Conservation (phyloP, 2,329 filamentous ascomycete species). For the Magnaporthiopsis rhizophila region DNA sequence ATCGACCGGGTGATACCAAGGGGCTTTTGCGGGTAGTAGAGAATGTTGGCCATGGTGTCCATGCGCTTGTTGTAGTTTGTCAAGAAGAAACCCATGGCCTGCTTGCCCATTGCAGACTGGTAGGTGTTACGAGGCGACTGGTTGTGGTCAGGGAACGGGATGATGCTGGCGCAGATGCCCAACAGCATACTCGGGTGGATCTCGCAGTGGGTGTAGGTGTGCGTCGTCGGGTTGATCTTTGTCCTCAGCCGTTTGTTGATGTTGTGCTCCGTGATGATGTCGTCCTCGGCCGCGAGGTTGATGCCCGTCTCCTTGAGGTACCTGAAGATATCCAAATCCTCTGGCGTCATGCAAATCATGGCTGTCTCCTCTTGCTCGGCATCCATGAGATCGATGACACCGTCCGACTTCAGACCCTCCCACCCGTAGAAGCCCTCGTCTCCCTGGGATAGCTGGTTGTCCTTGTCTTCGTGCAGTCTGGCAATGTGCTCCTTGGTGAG, state of each 20-base stretch:
- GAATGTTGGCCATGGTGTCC: constrained; percentile 99
- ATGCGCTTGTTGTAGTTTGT: constrained; percentile 96
- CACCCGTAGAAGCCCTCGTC: constrained; percentile 67
- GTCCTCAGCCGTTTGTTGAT: constrained; percentile 84
- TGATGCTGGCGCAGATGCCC: constrained; percentile 97
- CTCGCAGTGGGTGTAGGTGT: constrained; percentile 96
- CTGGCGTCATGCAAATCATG: constrained; percentile 99
- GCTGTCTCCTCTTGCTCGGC: constrained; percentile 97
- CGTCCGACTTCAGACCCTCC: constrained; percentile 74
- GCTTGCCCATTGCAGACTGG: constrained; percentile 99
- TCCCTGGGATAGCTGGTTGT: constrained; percentile 57
- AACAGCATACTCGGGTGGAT: constrained; percentile 99
- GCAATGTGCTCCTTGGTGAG: constrained; percentile 76
- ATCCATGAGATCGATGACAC: constrained; percentile 92
- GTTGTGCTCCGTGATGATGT: constrained; percentile 58
- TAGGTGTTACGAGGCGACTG: constrained; percentile 98
- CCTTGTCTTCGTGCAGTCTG: constrained; percentile 56
- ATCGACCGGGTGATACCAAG: constrained; percentile 93
- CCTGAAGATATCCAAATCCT: constrained; percentile 77
- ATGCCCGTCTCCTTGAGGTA: constrained; percentile 53
- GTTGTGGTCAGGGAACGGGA: constrained; percentile 99
- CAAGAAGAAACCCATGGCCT: constrained; percentile 98
- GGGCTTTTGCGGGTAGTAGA: constrained; percentile 98
- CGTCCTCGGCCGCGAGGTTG: constrained; percentile 16
- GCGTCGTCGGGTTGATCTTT: constrained; percentile 75